Base-by-base conservation (phyloP, 176 grass and related monocot species). In the Elaeis guineensis region DNA sequence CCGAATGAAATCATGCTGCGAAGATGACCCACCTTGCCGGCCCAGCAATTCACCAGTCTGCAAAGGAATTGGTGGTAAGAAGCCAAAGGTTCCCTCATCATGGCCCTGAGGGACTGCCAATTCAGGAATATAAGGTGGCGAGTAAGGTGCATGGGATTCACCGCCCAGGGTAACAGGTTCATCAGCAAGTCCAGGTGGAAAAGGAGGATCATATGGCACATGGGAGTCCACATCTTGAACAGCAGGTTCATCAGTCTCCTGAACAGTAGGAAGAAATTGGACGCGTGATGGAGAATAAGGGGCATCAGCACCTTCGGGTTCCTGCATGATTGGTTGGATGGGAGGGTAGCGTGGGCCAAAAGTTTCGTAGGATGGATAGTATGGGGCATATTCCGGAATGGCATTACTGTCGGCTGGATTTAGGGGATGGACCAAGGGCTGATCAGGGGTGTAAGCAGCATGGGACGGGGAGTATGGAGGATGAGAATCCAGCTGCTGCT, bases 11-110 rank as follows among this genome's bases (percentile, higher is more conserved):
- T 80, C 69, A 61, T 70, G 23, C 48, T 79, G 75, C n/a, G 84
- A 83, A 50, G 87, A 85, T 19, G 85, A 77, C 48, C 85, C 60
- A 23, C 72, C 79, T 57, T 86, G 72, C 75, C 64, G 71, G 1
- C 61, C 75, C 30, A 78, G 73, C 30, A 75, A 71, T 16, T 78
- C 80, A 12, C 55, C 74, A 17, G 62, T 60, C 35, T 75, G 85
- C 65, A 69, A 54, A 75, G 69, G 70, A 52, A 63, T 20, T 4
- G 55, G 62, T 50, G 79, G 80, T 6, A 73, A 77, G 50, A 87
- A 69, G 59, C 67, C 76, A 61, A 80, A 86, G 14, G 69, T 32
- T 51, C 67, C 52, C 39, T 73, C 80, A 17, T 79, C 64, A 3
- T 57, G 72, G 30, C 64, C 60, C 25, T 51, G 77, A 11, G 57